phyloP scores from a whole-genome alignment of 768 basidiomycete genomes.

The Amanita muscaria region DNA sequence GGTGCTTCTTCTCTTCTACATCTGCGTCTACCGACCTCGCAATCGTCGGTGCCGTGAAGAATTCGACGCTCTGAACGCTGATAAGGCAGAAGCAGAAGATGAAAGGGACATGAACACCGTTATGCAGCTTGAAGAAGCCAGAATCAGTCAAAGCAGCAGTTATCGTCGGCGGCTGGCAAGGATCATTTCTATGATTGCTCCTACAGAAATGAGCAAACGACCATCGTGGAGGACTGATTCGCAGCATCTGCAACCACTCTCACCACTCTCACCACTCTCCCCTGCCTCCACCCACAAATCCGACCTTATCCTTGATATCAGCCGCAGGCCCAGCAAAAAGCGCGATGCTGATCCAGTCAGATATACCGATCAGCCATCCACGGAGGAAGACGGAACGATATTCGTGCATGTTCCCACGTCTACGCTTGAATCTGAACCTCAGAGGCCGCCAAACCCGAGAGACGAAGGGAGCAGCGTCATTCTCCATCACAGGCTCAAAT shows the following conservation, averaged over 20 bases:
- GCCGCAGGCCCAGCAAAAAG: too few species aligned
- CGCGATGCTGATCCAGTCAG: too few species aligned
- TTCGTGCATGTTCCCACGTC: not conserved
- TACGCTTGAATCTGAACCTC: not conserved
- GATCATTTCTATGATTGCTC: not conserved
- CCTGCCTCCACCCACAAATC: not conserved
- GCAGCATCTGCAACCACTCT: not conserved
- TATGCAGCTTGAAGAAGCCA: not conserved
- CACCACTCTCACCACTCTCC: not conserved
- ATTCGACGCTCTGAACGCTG: conserved; percentile 6
- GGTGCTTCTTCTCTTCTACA: conserved; percentile 31
- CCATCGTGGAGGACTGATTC: not conserved
- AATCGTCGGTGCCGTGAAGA: conserved; percentile 18
- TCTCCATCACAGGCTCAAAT: not conserved
- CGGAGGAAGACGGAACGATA: not conserved
- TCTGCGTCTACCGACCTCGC: conserved; percentile 41
- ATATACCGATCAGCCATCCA: too few species aligned
- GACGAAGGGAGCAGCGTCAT: not conserved
- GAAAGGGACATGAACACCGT: not conserved
- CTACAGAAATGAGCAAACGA: not conserved
- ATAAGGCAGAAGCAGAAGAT: not conserved
- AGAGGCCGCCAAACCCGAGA: not conserved
- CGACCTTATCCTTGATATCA: not conserved
- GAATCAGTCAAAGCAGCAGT: not conserved
- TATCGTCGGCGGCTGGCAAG: not conserved